Conservation (phyloP, 2,329 filamentous ascomycete genomes). For the Didymella glomerata region DNA sequence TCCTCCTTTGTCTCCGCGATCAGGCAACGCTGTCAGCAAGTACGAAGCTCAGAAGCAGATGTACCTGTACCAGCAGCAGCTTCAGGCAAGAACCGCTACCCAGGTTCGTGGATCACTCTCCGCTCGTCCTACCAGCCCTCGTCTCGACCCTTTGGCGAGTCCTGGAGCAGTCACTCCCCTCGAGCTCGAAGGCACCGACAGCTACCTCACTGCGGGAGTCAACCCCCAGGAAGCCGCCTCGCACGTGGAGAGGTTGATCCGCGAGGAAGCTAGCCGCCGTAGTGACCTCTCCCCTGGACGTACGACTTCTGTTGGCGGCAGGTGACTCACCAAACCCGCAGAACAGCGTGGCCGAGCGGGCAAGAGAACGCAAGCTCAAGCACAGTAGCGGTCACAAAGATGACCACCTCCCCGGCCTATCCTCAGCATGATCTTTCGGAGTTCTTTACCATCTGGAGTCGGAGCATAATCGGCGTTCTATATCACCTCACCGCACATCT, state of each 20-base stretch:
- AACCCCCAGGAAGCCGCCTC: conserved; percentile 48
- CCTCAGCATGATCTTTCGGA: conserved; percentile 19
- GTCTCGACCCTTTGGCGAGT: conserved; percentile 59
- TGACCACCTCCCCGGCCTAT: conserved; percentile 7
- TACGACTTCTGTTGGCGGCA: conserved; percentile 40
- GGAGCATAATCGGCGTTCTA: conserved; percentile 48
- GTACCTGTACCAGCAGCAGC: conserved; percentile 59
- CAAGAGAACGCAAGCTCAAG: conserved; percentile 12
- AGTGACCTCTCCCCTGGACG: conserved; percentile 46
- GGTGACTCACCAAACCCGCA: conserved; percentile 39
- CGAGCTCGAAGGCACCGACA: conserved; percentile 56
- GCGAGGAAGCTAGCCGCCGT: conserved; percentile 53
- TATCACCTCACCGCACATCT: conserved; percentile 26
- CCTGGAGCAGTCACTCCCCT: conserved; percentile 63
- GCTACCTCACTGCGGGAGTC: conserved; percentile 58
- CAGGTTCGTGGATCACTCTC: conserved; percentile 33
- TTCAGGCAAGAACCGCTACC: conserved; percentile 44
- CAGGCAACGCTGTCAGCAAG: conserved; percentile 50
- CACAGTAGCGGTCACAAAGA: conserved; percentile 14
- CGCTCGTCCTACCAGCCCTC: conserved; percentile 57
- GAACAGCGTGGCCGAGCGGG: conserved; percentile 14
- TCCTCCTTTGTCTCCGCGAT: conserved; percentile 55
- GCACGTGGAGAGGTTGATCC: conserved; percentile 59
- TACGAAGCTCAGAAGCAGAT: conserved; percentile 61
- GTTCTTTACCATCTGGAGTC: conserved; percentile 24